These are phyloP conservation scores for Hymenotorrendiella dingleyae DNA, from an alignment of 2,329 filamentous ascomycete species.

Conservation along the genomic window DNA sequence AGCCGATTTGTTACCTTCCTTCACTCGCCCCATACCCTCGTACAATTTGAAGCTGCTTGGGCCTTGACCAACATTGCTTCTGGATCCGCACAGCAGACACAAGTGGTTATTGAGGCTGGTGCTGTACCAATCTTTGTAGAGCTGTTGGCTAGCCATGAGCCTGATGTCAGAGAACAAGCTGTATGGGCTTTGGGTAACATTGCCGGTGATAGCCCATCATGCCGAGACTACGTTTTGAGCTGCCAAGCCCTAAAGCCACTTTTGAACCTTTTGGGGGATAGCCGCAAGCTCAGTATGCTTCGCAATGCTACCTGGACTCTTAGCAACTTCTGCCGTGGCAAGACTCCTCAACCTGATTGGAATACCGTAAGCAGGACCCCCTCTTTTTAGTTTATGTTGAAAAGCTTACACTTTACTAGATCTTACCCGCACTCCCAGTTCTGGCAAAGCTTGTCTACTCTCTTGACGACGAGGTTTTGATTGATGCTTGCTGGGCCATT, in stretches of 20 bases:
- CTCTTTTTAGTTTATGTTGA: conserved; percentile 12
- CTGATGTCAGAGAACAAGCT: conserved; percentile 95
- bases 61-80: conserved; percentile 98
- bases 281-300: conserved; percentile 98
- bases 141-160: conserved; percentile 89
- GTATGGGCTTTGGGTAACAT: conserved; percentile 99
- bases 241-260: conserved; percentile 88
- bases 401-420: conserved; percentile 48
- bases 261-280: conserved; percentile 85
- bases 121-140: conserved; percentile 98
- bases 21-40: conserved; percentile 91
- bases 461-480: conserved; percentile 94
- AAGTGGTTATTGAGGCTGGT: conserved; percentile 97
- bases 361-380: conserved; percentile 62
- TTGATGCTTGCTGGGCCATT: conserved; percentile 99
- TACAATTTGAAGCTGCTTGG: conserved; percentile 99
- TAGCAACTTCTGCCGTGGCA: conserved; percentile 99
- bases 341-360: conserved; percentile 98
- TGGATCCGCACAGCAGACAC: conserved; percentile 92
- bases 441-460: conserved; percentile 97
- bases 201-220: conserved; percentile 94
- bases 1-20: conserved; percentile 97
- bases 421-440: conserved; percentile 88
- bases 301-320: conserved; percentile 98
- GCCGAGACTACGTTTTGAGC: conserved; percentile 91